Conservation (phyloP, 202 grass and related monocot genomes). For the Setaria italica region DNA sequence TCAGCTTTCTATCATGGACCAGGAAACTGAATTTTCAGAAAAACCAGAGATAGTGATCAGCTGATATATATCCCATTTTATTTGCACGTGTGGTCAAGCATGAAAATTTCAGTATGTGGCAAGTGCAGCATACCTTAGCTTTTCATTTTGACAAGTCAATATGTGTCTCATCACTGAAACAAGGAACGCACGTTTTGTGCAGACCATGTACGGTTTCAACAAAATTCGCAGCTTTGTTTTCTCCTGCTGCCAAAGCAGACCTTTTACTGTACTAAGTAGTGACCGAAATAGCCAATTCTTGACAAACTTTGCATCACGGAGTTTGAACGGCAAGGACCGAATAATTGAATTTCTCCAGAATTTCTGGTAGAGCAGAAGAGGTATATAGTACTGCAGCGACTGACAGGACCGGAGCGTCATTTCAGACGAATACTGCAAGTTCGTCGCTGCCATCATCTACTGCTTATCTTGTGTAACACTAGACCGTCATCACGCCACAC, state of each 20-base stretch:
- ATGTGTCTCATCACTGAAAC: background rate
- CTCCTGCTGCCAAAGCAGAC: slow-evolving; percentile 6
- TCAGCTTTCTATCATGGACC: too few species aligned
- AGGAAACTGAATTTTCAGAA: too few species aligned
- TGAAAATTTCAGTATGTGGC: background rate
- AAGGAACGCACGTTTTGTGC: background rate
- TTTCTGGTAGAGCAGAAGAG: too few species aligned
- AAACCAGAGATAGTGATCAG: too few species aligned
- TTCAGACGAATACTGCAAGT: background rate
- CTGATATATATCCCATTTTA: too few species aligned
- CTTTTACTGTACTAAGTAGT: background rate
- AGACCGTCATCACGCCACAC: too few species aligned
- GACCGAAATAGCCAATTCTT: background rate
- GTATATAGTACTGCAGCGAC: too few species aligned
- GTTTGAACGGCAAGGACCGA: too few species aligned
- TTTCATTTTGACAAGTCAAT: background rate
- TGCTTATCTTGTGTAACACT: too few species aligned
- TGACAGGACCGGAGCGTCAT: background rate
- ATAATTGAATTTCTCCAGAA: too few species aligned
- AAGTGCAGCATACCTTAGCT: background rate
- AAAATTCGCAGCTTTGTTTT: background rate
- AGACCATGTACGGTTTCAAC: background rate
- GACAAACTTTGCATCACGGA: background rate
- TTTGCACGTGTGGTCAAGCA: background rate
- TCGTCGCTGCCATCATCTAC: too few species aligned